Percentiles rank a stretch among this genome's conserved stretches.
These are phyloP conservation scores for Leccinum arenicola DNA, from an alignment of 768 basidiomycete genomes.

Conservation along the genomic window DNA sequence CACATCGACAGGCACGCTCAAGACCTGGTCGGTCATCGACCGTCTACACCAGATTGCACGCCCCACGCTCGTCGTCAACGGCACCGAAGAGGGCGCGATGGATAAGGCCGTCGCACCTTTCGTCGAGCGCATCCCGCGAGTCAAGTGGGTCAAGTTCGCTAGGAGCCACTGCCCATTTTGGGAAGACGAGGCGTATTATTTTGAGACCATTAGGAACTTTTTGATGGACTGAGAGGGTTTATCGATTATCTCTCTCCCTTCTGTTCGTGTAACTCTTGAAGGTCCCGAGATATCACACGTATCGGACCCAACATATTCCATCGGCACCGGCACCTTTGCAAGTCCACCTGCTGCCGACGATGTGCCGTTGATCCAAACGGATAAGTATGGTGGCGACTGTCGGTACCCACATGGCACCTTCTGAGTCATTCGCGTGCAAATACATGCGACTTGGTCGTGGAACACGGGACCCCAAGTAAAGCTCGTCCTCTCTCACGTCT, in stretches of 20 bases:
- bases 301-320: neutral
- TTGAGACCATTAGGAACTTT: conserved; percentile 14
- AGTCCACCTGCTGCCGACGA: neutral
- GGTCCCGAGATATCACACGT: neutral
- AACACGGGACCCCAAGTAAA: neutral
- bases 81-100: conserved; percentile 34
- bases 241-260: neutral
- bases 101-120: conserved; percentile 34
- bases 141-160: conserved; percentile 35
- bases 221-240: conserved; percentile 5
- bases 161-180: conserved; percentile 26
- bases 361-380: neutral
- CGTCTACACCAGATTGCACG: conserved; percentile 37
- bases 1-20: conserved; percentile 37
- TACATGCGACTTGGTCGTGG: neutral
- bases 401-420: neutral
- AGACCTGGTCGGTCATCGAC: conserved; percentile 44
- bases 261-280: neutral
- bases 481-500: neutral
- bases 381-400: neutral
- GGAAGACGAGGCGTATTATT: conserved; percentile 23
- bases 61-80: conserved; percentile 39
- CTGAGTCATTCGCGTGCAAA: neutral
- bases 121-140: conserved; percentile 28
- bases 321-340: neutral